Evolutionary conservation across 2,329 filamentous ascomycete genomes (phyloP), one percentile per base, ranked within the genome.

Genomic region (Rutstroemia sydowiana): DNA sequence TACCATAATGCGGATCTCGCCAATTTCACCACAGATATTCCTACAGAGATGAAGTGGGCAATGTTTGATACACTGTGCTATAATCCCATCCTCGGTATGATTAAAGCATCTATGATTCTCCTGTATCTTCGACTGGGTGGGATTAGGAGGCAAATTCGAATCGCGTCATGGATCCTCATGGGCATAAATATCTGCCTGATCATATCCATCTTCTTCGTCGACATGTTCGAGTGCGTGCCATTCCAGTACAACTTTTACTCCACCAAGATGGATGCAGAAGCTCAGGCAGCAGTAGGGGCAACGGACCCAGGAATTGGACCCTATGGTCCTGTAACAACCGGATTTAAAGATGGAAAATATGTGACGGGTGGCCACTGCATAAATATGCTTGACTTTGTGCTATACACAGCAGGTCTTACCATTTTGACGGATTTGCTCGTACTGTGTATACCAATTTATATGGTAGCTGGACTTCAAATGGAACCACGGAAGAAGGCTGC

Each of bases 71-170:
- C 47, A n/a, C 37, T 49, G 23, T 49, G 47, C 7, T 75, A 75
- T 63, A 74, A 73, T 44, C 72, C 73, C 0, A 72, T 75, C 40
- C 58, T 75, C 4, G 70, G 70, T 3, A 64, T 75, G 13, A 67
- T 74, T 55, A 75, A 75, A 61, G 66, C 69, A 5, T 75, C 73
- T 0, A 65, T 74, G 37, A 65, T 75, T 7, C 56, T 75, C 28
- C 72, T 74, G 50, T 66, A 73, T 21, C 65, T 73, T 20, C 70
- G 70, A 1, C 65, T 75, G 2, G 68, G 69, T 53, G 60, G 68
- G 32, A 61, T 70, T 10, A 59, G 55, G 10, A 16, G 8, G 13
- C 36, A 34, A 16, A 48, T 54, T 13, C 50, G 55, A 39, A 34
- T 32, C 9, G 53, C 53, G 18, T 40, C 37, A 11, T 51, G 44